A percentile compares a stretch with the other conserved stretches of the same genome.
Evolutionary conservation across 2,329 filamentous ascomycete genomes (phyloP).

Genomic region (Alternaria brassicicola): DNA sequence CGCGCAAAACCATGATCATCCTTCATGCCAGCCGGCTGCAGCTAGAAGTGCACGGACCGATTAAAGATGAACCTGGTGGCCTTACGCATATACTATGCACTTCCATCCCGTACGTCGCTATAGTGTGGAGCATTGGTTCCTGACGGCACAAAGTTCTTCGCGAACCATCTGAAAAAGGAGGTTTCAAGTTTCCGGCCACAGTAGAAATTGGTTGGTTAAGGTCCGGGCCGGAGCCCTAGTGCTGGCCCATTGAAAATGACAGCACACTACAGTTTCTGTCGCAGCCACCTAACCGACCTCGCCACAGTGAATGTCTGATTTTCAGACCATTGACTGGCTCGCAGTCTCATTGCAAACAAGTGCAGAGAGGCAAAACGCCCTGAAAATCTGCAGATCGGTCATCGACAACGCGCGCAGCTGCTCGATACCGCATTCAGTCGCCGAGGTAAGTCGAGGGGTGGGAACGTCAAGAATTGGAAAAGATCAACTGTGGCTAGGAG

Average conservation of each 20-base stretch:
- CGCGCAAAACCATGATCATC: constrained; percentile 1
- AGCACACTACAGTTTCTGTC: neutral
- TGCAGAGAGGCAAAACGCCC: neutral
- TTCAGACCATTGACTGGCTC: neutral
- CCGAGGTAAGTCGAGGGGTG: neutral
- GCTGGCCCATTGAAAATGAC: neutral
- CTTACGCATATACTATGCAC: neutral
- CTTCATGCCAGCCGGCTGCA: neutral
- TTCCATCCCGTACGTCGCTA: neutral
- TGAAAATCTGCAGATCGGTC: neutral
- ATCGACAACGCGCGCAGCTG: neutral
- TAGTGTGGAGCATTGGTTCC: neutral
- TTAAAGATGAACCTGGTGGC: neutral
- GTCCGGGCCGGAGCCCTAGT: constrained; percentile 4
- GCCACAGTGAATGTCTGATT: neutral
- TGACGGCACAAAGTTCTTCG: neutral
- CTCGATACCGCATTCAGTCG: neutral
- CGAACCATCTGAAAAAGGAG: neutral
- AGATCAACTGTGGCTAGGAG: constrained; percentile 1
- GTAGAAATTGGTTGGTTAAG: neutral
- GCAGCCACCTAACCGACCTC: neutral
- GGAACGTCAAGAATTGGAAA: neutral
- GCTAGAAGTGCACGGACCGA: neutral
- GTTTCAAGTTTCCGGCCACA: neutral
- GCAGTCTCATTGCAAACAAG: neutral